These are phyloP conservation scores for Hanseniaspora singularis DNA, from an alignment of 805 yeast species.

Conservation along the genomic window DNA sequence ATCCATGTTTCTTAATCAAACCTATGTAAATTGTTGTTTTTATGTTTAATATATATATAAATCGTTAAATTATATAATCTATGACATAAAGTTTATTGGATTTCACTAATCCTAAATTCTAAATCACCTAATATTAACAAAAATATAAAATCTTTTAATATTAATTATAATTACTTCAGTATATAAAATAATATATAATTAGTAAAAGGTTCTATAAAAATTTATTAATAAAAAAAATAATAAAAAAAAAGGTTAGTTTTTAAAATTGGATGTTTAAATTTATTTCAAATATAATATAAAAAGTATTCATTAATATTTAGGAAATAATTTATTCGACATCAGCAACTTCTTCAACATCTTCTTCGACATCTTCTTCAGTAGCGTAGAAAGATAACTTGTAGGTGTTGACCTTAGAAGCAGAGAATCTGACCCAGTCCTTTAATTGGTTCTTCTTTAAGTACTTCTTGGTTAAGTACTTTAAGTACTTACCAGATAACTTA, in stretches of 20 bases:
- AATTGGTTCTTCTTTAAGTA: slow-evolving; percentile 99
- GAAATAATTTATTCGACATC: slow-evolving; percentile 17
- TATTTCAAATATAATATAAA: not conserved
- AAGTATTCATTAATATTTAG: not conserved
- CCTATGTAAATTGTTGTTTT: too few relatives aligned
- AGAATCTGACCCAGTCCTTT: slow-evolving; percentile 99
- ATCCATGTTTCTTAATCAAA: too few relatives aligned
- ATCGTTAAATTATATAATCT: too few relatives aligned
- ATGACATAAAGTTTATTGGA: too few relatives aligned
- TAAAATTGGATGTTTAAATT: not conserved
- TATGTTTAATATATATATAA: too few relatives aligned
- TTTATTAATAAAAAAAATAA: too few relatives aligned
- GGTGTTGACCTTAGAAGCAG: slow-evolving; percentile 76
- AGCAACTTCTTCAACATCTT: slow-evolving; percentile 37
- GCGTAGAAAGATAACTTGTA: slow-evolving; percentile 99
- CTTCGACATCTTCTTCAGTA: slow-evolving; percentile 90
- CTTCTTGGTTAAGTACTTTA: slow-evolving; percentile 98
- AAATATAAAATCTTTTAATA: too few relatives aligned
- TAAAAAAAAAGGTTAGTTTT: not conserved
- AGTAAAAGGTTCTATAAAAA: too few relatives aligned
- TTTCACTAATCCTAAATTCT: too few relatives aligned
- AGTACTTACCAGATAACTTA: slow-evolving; percentile 99
- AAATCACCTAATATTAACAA: too few relatives aligned
- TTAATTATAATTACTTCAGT: too few relatives aligned
- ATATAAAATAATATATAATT: too few relatives aligned